Base-by-base conservation (phyloP, 2,329 filamentous ascomycete species). In the Ceratocystis eucalypticola region DNA sequence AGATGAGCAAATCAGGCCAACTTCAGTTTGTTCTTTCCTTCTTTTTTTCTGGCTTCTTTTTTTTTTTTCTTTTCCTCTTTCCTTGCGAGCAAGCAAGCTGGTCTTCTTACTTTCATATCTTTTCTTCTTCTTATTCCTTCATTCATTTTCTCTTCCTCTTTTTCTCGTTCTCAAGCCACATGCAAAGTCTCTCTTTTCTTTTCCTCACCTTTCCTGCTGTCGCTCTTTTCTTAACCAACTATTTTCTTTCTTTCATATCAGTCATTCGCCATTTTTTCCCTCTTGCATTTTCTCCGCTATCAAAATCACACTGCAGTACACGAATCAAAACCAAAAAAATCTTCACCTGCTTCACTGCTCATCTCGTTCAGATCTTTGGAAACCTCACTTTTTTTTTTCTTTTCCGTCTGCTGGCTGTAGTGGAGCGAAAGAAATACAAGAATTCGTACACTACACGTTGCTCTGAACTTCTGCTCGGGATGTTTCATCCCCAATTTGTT, bases 1-100 rank as follows among this genome's bases (percentile, higher is more conserved):
- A 41, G 46, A 30, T 30, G 15, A 17, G 55, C 20, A 62, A 45
- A 37, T 28, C 37, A 28, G 25, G 4, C 20, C 33, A 10, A 33
- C 12, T 45, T 62, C 22, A 25, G 20, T 62, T 45, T 62, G 44
- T 62, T 45, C 22, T 62, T 45, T 62, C 44, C 44, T 28, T 62
- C 8, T 28, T 37, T 61, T 10, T 22, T 44, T 37, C 15, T 33
- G 30, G 6, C 22, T 37, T 61, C 20, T 25, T 62, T 28, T 20
- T 17, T 22, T n/a, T 5, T 57, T 64, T 44, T 62, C 30, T 37
- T 37, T n/a, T 8, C 17, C 33, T 50, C 57, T 33, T 7, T 37
- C 8, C 15, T 57, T 22, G 28, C 5, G 30, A 59, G 28, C 30
- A 59, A 59, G 55, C 55, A 59, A 59, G 55, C 55, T n/a, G 55